Base-by-base conservation (phyloP, 2,329 filamentous ascomycete genomes). In the Exophiala lecanii-corni region DNA sequence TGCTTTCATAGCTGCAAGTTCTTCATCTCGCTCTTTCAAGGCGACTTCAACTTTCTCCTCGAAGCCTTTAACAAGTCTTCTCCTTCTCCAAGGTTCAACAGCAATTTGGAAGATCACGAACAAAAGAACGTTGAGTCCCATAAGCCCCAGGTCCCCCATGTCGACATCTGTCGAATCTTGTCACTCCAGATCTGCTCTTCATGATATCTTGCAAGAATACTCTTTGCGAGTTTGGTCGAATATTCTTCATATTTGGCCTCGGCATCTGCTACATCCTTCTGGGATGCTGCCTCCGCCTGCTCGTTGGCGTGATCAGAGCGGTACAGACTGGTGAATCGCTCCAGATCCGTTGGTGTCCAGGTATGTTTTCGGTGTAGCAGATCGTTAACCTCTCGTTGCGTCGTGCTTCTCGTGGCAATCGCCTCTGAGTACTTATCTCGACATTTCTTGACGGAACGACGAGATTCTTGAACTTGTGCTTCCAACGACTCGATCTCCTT, bases 161-260 rank as follows among this genome's bases (percentile, higher is more conserved):
- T 98, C 62, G 86, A 92, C 74, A 95, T 95, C 53, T 92, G 76
- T 25, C 92, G 77, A 61, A 98, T 98, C 57, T 94, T 91, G 63
- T 98, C 92, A 60, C 87, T 94, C 92, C 92, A 98, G 43, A 98
- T 94, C 70, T 98, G 92, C 70, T 98, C 92, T 68, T 98, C 92
- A 64, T 98, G 92, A 66, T 98, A 98, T 48, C 94, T 80, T 49
- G 85, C 85, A 39, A 96, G 72, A 56, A 97, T 96, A 38, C 83
- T 81, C 49, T 84, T 81, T 61, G 85, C 91, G 41, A 98, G 71
- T 57, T 82, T 78, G 39, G 81, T 78, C 42, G 82, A 78, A 1
- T 89, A 77, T 49, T 85, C 82, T 66, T 95, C 86, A 48, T 94
- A 81, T 47, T 86, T 79, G 33, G 78, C 76, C 69, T 98, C 92